phyloP scores from a whole-genome alignment of 2,329 filamentous ascomycete genomes.

The Aaosphaeria arxii region DNA sequence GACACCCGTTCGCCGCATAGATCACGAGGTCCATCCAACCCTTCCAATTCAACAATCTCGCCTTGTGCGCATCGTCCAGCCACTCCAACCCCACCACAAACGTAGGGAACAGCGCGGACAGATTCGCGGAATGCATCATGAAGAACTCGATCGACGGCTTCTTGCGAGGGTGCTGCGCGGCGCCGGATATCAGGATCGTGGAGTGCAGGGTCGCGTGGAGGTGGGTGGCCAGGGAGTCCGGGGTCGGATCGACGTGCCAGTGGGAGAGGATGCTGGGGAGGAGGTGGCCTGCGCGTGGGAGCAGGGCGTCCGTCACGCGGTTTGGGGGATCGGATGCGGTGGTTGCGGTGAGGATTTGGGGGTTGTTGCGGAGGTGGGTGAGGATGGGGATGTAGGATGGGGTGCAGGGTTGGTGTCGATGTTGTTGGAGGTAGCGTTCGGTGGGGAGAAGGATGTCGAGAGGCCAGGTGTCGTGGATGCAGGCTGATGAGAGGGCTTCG shows the following conservation, averaged over 20 bases:
- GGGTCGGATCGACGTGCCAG: conserved; percentile 43
- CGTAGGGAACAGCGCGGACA: conserved; percentile 64
- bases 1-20: conserved; percentile 7
- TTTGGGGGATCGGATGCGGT: conserved; percentile 50
- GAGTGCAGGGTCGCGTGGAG: conserved; percentile 66
- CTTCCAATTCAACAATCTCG: conserved; percentile 74
- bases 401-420: conserved; percentile 12
- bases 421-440: conserved; percentile 45
- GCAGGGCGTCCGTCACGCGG: conserved; percentile 64
- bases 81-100: conserved; percentile 60
- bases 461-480: conserved; percentile 58
- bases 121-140: conserved; percentile 70
- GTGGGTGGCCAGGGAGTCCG: conserved; percentile 53
- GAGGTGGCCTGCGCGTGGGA: conserved; percentile 58
- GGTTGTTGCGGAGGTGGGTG: conserved; percentile 52
- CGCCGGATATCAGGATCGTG: conserved; percentile 52
- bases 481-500: conserved; percentile 71
- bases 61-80: conserved; percentile 59
- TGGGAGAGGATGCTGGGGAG: conserved; percentile 59
- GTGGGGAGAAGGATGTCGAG: conserved; percentile 53
- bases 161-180: conserved; percentile 57
- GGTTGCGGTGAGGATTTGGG: conserved; percentile 53
- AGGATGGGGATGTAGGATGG: conserved; percentile 55
- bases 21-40: conserved; percentile 27
- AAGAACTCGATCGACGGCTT: conserved; percentile 71